Evolutionary conservation across 495 filamentous ascomycete species (phyloP), one percentile per base, ranked within the genome.

Genomic region (Xylaria intraflava): DNA sequence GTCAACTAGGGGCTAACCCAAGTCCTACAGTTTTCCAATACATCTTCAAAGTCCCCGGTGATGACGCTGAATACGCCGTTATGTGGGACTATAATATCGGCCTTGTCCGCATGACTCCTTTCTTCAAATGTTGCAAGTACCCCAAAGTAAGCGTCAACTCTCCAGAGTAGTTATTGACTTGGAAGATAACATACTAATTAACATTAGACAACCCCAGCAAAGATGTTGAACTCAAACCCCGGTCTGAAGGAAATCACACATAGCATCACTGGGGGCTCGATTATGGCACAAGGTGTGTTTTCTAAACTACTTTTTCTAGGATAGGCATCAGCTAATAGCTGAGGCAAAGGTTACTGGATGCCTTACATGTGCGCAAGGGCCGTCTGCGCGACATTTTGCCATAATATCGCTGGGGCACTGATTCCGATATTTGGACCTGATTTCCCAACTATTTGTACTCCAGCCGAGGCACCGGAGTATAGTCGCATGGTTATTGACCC

Each of bases 81-180:
- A 89, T 95, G 83, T 98, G 93, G 93, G 93, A 98, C 67, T 96
- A 96, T 68, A 90, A 90, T 55, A 83, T 91, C 51, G 93, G 93
- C n/a, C 84, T 96, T 23, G 92, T 96, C 46, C 83, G 91, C 53
- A 91, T 92, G 62, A 96, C 93, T 6, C 87, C 89, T 38, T 87
- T 98, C 63, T 97, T 98, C 79, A 95, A 95, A 63, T 89, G 87
- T 61, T 83, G 81, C 53, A 82, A 83, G 51, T 90, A 92, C 65
- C 79, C 85, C 38, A 98, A 98, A 83, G 92, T 90, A 57, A 55
- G 69, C 23, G 5, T 6, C 16, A 10, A 30, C 1, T 9, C 6
- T 51, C 31, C 33, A 3, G 27, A 1, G 27, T 49, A 38, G n/a
- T 35, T 39, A 6, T 22, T 17, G 5, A 6, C n/a, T 49, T 38